Conservation (phyloP, 73 alveolate genomes). For the Paramecium pentaurelia region DNA sequence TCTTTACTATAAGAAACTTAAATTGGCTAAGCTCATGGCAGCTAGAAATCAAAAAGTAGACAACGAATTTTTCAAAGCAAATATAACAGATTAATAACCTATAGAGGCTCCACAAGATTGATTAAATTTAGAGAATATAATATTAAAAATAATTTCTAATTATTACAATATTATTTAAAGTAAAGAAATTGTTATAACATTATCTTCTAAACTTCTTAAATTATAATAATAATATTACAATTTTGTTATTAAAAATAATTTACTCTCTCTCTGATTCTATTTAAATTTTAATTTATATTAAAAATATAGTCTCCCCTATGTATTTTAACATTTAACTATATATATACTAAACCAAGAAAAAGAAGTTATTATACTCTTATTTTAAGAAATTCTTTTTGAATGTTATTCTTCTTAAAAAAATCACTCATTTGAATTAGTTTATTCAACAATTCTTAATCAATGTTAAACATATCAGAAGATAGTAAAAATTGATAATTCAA, state of each 20-base stretch:
- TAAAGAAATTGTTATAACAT: not conserved
- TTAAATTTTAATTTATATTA: too few species aligned
- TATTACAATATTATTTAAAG: not conserved
- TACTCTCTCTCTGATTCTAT: not conserved
- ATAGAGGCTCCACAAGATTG: not conserved
- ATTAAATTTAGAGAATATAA: not conserved
- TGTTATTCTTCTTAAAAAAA: not conserved
- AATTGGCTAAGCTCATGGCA: not conserved
- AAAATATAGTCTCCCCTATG: not conserved
- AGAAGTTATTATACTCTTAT: too few species aligned
- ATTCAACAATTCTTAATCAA: not conserved
- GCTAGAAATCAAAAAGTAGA: not conserved
- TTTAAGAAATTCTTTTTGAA: not conserved
- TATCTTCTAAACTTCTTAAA: too few species aligned
- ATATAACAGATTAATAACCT: not conserved
- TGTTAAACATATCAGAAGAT: not conserved
- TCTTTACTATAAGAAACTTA: constrained; percentile 3
- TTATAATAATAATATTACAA: too few species aligned
- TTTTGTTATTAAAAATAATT: too few species aligned
- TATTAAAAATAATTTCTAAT: not conserved
- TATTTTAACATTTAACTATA: not conserved
- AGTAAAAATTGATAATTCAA: not conserved
- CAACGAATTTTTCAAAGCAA: constrained; percentile 1
- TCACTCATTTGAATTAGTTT: not conserved
- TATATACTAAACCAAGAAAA: not conserved